Evolutionary conservation across 257 asterid genomes (phyloP), one percentile per base, ranked within the genome.

Genomic region (Lycium ferocissimum): DNA sequence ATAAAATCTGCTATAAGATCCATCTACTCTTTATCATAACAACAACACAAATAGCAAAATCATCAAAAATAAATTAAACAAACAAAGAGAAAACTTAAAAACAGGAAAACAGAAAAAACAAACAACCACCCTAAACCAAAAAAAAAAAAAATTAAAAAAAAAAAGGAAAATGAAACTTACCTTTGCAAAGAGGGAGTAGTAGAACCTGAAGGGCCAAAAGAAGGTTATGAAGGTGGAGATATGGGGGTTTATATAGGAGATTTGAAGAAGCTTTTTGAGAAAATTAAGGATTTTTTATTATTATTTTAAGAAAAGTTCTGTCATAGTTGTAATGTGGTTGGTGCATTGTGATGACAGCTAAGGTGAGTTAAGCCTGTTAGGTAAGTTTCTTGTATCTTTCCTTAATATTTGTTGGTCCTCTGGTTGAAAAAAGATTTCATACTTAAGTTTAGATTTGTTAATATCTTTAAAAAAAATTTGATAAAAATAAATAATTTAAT

Each of bases 231-330:
- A 53, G 15, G 9, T 7, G 0, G 26, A 78, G 82, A 53, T 2
- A 33, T 15, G 7, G 49, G 47, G 47, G 49, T 53, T 53, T 78
- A 78, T 78, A 78, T 53, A 78, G 82, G 65, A 9, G 2, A 53
- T 4, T 8, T 1, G 65, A 51, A 0, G 2, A 78, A 51, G 0
- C 8, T 26, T 22, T 76, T 26, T 26, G 26, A 7, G 45, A 3
- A 22, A 49, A 45, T 43, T 45, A 72, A 69, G 53, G 78, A 45
- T 72, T 6, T 3, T 22, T 76, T 51, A 40, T 40, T 13, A 76
- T 49, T 51, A 51, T 76, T 78, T 78, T 78, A 78, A 78, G 82
- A 22, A 14, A 51, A 76, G 65, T 26, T 51, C 47, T 76, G 65
- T 76, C 65, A 78, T 26, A 7, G 15, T 63, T 78, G 82, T 76